These are phyloP conservation scores for Podila epicladia DNA, from an alignment of 192 early-diverging fungal species.

Conservation along the genomic window DNA sequence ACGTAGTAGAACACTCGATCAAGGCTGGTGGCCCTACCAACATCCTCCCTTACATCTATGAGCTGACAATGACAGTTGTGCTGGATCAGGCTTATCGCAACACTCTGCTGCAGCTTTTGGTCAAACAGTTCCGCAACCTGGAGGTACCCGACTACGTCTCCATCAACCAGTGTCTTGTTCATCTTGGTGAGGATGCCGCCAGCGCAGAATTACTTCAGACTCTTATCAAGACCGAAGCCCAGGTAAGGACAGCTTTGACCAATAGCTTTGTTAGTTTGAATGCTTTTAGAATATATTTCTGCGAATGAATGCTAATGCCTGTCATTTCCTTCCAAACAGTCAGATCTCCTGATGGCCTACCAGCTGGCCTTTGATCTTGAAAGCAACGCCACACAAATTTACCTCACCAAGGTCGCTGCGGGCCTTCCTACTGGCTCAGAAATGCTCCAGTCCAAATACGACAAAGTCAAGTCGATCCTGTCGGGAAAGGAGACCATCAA, in stretches of 20 bases:
- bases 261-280: not conserved
- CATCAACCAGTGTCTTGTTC: slow-evolving; percentile 90
- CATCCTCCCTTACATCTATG: slow-evolving; percentile 88
- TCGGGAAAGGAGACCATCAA: slow-evolving; percentile 91
- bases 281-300: not conserved
- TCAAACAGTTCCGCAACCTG: slow-evolving; percentile 76
- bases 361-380: slow-evolving; percentile 99
- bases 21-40: slow-evolving; percentile 71
- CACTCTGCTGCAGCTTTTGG: slow-evolving; percentile 80
- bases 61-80: slow-evolving; percentile 86
- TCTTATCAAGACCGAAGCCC: slow-evolving; percentile 68
- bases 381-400: slow-evolving; percentile 97
- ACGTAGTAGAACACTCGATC: slow-evolving; percentile 89
- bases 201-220: slow-evolving; percentile 80
- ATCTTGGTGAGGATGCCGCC: slow-evolving; percentile 82
- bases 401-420: slow-evolving; percentile 80
- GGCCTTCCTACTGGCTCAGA: slow-evolving; percentile 60
- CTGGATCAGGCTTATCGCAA: slow-evolving; percentile 83
- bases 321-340: slow-evolving; percentile 12
- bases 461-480: slow-evolving; percentile 82
- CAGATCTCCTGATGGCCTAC: slow-evolving; percentile 84
- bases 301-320: not conserved
- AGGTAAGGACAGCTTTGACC: slow-evolving; percentile 49
- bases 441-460: slow-evolving; percentile 50
- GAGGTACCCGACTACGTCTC: slow-evolving; percentile 92